Percentiles rank a stretch among this genome's conserved stretches.
These are phyloP conservation scores for Calonectria fujianensis DNA, from an alignment of 2,329 filamentous ascomycete species.

Conservation along the genomic window DNA sequence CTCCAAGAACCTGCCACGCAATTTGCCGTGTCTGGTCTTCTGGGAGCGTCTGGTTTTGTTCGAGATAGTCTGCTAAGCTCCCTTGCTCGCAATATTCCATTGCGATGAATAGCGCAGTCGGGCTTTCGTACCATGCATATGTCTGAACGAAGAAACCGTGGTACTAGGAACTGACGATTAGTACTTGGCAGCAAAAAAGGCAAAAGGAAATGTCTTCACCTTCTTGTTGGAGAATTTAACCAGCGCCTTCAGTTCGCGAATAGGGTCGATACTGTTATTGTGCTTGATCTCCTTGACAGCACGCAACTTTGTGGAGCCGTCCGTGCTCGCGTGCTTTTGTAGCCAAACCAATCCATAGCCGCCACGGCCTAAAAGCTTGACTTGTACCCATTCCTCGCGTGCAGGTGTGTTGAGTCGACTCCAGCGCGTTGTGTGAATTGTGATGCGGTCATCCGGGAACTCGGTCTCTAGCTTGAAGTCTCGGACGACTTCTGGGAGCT, in stretches of 20 bases:
- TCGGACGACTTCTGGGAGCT: neutral
- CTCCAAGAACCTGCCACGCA: neutral
- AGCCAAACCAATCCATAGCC: neutral
- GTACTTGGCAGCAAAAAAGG: neutral
- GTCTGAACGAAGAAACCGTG: neutral
- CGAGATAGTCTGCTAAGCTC: neutral
- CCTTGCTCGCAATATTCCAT: neutral
- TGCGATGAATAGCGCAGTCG: neutral
- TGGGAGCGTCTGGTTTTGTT: neutral
- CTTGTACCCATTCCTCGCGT: neutral
- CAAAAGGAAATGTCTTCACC: neutral
- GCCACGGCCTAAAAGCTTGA: neutral
- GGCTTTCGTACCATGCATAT: neutral
- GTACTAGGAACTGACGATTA: neutral
- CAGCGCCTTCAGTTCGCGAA: neutral
- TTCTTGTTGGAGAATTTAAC: neutral
- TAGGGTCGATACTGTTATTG: neutral
- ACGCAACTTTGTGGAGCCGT: neutral
- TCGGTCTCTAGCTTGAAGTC: neutral
- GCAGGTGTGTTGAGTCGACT: neutral
- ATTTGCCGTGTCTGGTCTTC: neutral
- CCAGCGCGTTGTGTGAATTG: neutral
- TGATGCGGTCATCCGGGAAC: neutral
- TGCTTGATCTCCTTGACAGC: neutral
- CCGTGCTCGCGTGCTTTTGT: neutral